phyloP scores from a whole-genome alignment of 495 filamentous ascomycete genomes.

The Hypoxylon crocopeplum region DNA sequence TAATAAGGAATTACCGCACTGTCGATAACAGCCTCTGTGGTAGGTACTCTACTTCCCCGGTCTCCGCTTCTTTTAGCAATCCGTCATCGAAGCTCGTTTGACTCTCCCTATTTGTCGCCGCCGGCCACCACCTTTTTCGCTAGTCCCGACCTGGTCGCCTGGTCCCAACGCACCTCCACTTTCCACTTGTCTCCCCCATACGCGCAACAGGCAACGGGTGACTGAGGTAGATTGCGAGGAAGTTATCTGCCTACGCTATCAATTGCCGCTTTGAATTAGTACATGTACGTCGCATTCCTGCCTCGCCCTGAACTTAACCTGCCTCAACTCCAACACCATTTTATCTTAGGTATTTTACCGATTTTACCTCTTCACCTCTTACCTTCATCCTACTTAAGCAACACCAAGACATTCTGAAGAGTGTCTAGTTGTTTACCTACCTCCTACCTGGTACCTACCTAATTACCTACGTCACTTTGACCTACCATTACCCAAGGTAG shows the following conservation, averaged over 20 bases:
- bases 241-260: constrained; percentile 31
- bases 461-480: no score
- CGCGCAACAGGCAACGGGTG: background rate
- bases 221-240: constrained; percentile 23
- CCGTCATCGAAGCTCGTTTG: constrained; percentile 17
- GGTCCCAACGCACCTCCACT: no score
- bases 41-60: constrained; percentile 3
- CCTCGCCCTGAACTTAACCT: background rate
- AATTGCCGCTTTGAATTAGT: constrained; percentile 32
- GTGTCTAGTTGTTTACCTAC: no score
- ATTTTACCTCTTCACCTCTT: background rate
- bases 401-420: no score
- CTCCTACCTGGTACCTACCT: no score
- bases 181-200: constrained; percentile 11
- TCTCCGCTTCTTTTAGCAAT: constrained; percentile 9
- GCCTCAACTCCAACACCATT: constrained; percentile 6
- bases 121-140: background rate
- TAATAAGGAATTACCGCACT: background rate
- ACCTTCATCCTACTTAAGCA: no score
- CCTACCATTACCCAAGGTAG: no score
- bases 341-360: no score
- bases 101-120: constrained; percentile 16
- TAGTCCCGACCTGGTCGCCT: no score
- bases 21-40: constrained; percentile 24
- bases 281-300: background rate